Base-by-base conservation (phyloP, 805 yeast genomes). In the Wickerhamomyces ciferrii region DNA sequence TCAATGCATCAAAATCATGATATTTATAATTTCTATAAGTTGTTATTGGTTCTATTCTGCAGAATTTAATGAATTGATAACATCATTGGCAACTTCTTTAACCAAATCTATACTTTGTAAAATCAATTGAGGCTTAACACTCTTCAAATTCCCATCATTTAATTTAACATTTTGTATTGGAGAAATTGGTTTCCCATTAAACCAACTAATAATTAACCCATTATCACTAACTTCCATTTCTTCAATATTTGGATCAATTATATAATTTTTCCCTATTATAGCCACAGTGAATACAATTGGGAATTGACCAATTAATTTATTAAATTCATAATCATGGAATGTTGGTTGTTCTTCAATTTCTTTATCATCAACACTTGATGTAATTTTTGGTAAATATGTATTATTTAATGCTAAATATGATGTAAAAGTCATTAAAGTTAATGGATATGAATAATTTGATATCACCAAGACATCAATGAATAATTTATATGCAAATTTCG, bases 191-290 rank as follows among this genome's bases (percentile, higher is more conserved):
- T 73, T 70, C n/a, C 81, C 81, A 47, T 81, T 68, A 46, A 78
- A 76, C 80, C 84, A 92, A 31, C 91, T 83, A 3, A 87, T 61
- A 41, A 90, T 69, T 19, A 92, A 52, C 1, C 96, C 96, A 48
- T 87, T 84, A 53, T 92, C 96, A 48, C 90, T 74, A 2, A 91
- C 96, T 50, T 82, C 87, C 61, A 87, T 91, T 63, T 92, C 99
- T 48, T 84, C 87, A n/a, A 78, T 69, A 1, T 95, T 83, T 0
- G 99, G 98, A 60, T 92, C 99, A 23, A 91, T 70, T 21, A 89
- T 65, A 10, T 83, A 75, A 43, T 75, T 69, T 14, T 70, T 59
- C 1, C 92, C 96, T 0, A 88, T 78, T 6, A 86, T 70, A 0
- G 96, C 96, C 24, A 85, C 66, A 0, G 92, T 79, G 54, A 94